Conservation (phyloP, 495 filamentous ascomycete genomes). For the Chaetomium tenue region DNA sequence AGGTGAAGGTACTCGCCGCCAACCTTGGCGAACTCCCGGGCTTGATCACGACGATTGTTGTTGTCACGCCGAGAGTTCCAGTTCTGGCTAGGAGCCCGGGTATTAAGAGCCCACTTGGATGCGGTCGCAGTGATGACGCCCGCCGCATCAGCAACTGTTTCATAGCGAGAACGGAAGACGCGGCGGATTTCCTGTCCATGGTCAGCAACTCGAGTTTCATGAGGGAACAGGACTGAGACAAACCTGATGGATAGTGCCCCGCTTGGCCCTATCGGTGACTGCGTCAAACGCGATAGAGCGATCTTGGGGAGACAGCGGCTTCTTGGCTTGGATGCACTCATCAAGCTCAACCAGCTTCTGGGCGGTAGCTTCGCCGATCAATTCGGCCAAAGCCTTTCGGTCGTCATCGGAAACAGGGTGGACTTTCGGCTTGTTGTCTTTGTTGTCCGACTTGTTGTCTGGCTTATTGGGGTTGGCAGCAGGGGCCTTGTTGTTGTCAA, state of each 20-base stretch:
- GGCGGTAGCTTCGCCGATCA: conserved; percentile 36
- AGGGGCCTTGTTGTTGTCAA: conserved; percentile 6
- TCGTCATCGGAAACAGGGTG: conserved; percentile 27
- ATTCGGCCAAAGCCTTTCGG: conserved; percentile 20
- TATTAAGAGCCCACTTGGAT: conserved; percentile 22
- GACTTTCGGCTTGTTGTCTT: conserved; percentile 19
- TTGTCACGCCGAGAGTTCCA: conserved; percentile 36
- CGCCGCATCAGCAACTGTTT: conserved; percentile 31
- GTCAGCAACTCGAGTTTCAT: conserved; percentile 14
- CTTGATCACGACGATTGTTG: conserved; percentile 12
- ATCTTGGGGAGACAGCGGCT: conserved; percentile 24
- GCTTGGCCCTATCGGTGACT: conserved; percentile 41
- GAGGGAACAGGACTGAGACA: conserved; percentile 11
- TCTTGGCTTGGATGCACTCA: conserved; percentile 32
- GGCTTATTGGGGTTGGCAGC: conserved; percentile 4
- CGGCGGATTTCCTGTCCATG: conserved; percentile 44
- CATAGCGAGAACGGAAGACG: conserved; percentile 39
- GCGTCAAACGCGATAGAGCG: conserved; percentile 33
- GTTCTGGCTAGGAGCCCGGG: conserved; percentile 20
- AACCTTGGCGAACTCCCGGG: conserved; percentile 38
- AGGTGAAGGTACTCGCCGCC: conserved; percentile 87
- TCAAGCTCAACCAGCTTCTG: conserved; percentile 40
- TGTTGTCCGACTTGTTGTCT: conserved; percentile 14
- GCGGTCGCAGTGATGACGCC: conserved; percentile 41
- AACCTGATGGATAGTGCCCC: conserved; percentile 44